phyloP scores from a whole-genome alignment of 306 rosid species.

The Crotalaria pallida region DNA sequence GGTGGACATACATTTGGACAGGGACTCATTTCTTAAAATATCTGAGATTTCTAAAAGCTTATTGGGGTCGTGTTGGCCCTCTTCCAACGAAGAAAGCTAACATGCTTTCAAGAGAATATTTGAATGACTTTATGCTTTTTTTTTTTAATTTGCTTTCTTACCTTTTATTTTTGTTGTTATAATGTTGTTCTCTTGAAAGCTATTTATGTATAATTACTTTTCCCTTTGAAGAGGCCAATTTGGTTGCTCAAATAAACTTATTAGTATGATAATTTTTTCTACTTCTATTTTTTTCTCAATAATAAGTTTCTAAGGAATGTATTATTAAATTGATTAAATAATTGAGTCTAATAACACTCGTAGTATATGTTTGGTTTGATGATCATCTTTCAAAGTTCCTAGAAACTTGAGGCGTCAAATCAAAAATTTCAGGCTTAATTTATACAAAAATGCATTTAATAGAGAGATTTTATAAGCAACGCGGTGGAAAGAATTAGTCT shows the following conservation, averaged over 20 bases:
- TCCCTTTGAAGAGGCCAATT: not conserved
- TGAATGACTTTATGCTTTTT: slow-evolving; percentile 24
- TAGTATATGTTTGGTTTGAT: no score
- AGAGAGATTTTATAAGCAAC: no score
- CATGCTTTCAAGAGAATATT: slow-evolving; percentile 46
- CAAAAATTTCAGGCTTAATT: no score
- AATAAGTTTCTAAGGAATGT: no score
- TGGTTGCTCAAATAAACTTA: not conserved
- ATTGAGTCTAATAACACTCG: no score
- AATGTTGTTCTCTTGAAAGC: not conserved
- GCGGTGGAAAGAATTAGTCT: no score
- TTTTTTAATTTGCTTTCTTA: not conserved
- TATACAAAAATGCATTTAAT: no score
- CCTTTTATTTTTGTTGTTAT: slow-evolving; percentile 15
- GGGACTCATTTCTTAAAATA: slow-evolving; percentile 45
- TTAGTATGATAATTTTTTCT: not conserved
- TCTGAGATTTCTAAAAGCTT: slow-evolving; percentile 32
- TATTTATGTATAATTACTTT: not conserved
- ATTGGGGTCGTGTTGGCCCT: slow-evolving; percentile 45
- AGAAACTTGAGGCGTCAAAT: no score
- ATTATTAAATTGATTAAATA: no score
- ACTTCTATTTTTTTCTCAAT: not conserved
- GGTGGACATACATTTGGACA: slow-evolving; percentile 39
- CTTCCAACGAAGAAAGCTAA: slow-evolving; percentile 41
- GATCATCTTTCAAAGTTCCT: no score